These are phyloP conservation scores for Rutstroemia sydowiana DNA, from an alignment of 2,329 filamentous ascomycete species.

Conservation along the genomic window DNA sequence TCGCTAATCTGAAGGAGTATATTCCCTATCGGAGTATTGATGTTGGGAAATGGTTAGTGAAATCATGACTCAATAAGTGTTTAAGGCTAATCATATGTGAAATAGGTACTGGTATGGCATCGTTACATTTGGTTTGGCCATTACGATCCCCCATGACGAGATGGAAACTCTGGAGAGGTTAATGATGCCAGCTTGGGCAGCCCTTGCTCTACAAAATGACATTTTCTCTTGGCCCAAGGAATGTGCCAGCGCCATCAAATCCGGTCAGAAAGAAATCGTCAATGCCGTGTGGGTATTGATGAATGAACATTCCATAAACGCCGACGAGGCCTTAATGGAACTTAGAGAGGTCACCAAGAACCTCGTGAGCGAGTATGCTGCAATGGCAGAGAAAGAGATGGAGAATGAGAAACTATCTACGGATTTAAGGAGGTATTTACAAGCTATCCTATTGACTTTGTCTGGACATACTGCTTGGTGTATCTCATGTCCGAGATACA, in stretches of 20 bases:
- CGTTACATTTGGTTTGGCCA: conserved; percentile 32
- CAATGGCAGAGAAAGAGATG: no score
- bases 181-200: conserved; percentile 5
- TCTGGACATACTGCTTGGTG: background rate
- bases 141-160: conserved; percentile 34
- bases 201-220: background rate
- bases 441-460: background rate
- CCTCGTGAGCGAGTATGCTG: no score
- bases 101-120: conserved; percentile 23
- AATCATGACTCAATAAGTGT: background rate
- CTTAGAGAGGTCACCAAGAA: no score
- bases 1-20: conserved; percentile 25
- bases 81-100: background rate
- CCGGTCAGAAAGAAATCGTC: background rate
- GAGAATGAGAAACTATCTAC: background rate
- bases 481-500: background rate
- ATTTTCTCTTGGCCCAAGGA: background rate
- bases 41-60: conserved; percentile 26
- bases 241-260: background rate
- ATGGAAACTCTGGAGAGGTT: conserved; percentile 27
- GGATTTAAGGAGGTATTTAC: background rate
- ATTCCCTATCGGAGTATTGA: conserved; percentile 26
- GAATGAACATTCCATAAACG: background rate
- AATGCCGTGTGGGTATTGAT: background rate
- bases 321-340: no score